phyloP scores from a whole-genome alignment of 2,329 filamentous ascomycete genomes.

The Phialophora tarda region DNA sequence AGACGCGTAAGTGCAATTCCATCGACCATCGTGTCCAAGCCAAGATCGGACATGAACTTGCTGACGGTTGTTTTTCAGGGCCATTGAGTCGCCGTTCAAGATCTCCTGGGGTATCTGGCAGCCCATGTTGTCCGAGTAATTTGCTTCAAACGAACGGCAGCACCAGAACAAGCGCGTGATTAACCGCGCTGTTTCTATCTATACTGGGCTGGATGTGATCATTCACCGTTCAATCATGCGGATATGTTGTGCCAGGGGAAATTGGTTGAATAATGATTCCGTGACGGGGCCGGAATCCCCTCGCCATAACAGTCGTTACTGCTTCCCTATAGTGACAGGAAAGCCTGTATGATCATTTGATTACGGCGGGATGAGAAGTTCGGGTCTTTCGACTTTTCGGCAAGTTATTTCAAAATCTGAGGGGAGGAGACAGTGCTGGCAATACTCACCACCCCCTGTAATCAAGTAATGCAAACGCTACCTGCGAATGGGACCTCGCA shows the following conservation, averaged over 20 bases:
- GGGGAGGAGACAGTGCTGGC: not conserved
- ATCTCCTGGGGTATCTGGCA: constrained; percentile 28
- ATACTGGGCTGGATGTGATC: not conserved
- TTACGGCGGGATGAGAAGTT: not conserved
- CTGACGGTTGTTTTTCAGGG: constrained; percentile 1
- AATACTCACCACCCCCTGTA: not conserved
- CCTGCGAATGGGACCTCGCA: not conserved
- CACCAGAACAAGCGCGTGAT: not conserved
- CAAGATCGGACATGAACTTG: not conserved
- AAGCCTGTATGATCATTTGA: not conserved
- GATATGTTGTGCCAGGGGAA: not conserved
- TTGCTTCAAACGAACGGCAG: not conserved
- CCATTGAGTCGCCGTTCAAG: constrained; percentile 17
- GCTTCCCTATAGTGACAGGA: not conserved
- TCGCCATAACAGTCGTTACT: not conserved
- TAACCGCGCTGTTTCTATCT: not conserved
- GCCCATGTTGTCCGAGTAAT: constrained; percentile 6
- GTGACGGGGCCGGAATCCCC: not conserved
- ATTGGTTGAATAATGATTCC: not conserved
- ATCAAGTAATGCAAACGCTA: not conserved
- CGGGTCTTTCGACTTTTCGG: not conserved
- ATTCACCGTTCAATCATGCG: not conserved
- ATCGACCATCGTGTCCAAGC: not conserved
- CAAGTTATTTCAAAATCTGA: not conserved
- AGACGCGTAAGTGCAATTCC: constrained; percentile 18